phyloP scores from a whole-genome alignment of 495 filamentous ascomycete genomes.

The Podospora comata region DNA sequence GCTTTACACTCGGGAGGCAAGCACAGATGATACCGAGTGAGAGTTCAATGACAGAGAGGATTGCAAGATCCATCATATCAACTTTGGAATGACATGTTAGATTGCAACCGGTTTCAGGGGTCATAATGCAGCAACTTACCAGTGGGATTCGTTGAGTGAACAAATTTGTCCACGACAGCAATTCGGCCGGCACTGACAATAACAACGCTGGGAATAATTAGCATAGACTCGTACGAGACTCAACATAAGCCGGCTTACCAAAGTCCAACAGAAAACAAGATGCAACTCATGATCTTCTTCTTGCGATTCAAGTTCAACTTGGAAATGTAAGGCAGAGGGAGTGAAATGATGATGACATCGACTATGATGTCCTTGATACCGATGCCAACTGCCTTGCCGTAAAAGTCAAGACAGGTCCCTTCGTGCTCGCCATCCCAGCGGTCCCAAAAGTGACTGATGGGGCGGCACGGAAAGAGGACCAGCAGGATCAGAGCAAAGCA shows the following conservation, averaged over 20 bases:
- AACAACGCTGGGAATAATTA: background rate
- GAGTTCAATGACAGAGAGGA: background rate
- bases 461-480: background rate
- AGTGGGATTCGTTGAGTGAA: background rate
- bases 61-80: slow-evolving; percentile 4
- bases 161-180: slow-evolving; percentile 5
- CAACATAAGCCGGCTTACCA: background rate
- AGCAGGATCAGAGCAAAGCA: background rate
- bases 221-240: no score
- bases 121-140: background rate
- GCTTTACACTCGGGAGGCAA: slow-evolving; percentile 5
- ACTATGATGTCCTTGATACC: slow-evolving; percentile 3
- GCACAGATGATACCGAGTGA: slow-evolving; percentile 3
- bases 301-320: slow-evolving; percentile 2
- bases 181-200: background rate
- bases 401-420: slow-evolving; percentile 1
- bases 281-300: slow-evolving; percentile 1
- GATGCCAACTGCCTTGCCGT: background rate
- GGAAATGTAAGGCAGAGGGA: background rate
- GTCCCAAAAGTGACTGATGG: background rate
- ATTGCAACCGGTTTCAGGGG: background rate
- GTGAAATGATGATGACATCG: background rate
- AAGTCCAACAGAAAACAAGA: slow-evolving; percentile 7
- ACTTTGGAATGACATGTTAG: background rate
- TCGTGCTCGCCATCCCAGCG: background rate